A percentile compares a stretch with the other conserved stretches of the same genome.
Evolutionary conservation across 129 eudicot species (phyloP).

Genomic region (Solidago caesia): DNA sequence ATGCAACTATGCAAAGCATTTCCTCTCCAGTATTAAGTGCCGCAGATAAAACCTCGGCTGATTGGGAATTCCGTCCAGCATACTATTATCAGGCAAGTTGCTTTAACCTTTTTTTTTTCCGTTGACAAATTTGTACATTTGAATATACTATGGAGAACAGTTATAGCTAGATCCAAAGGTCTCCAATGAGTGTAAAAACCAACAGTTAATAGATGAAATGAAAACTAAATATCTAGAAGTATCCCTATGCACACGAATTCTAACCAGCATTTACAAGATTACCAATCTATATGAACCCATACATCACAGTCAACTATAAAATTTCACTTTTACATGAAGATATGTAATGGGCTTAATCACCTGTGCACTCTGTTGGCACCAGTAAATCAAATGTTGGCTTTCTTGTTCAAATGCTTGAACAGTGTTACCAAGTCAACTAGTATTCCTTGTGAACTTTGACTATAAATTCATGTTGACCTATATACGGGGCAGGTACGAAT

Average conservation of each 20-base stretch:
- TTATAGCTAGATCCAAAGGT: background rate
- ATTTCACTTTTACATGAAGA: background rate
- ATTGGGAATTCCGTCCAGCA: constrained; percentile 77
- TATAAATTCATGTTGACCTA: background rate
- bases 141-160: background rate
- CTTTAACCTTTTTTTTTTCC: constrained; percentile 9
- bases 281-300: background rate
- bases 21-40: constrained; percentile 38
- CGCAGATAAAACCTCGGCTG: constrained; percentile 55
- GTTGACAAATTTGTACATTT: background rate
- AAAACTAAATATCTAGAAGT: background rate
- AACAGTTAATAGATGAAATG: background rate
- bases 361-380: no score
- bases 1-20: constrained; percentile 44
- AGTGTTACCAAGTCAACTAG: background rate
- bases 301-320: background rate
- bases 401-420: background rate
- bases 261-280: background rate
- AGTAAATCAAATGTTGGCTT: background rate
- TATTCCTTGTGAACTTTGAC: background rate
- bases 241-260: background rate
- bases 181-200: background rate
- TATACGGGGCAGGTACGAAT: background rate
- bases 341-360: background rate
- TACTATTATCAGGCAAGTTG: constrained; percentile 76